Percentiles rank a stretch among this genome's conserved stretches.
Conservation (phyloP, 2,329 filamentous ascomycete genomes). For the Curvularia eragrostidis region DNA sequence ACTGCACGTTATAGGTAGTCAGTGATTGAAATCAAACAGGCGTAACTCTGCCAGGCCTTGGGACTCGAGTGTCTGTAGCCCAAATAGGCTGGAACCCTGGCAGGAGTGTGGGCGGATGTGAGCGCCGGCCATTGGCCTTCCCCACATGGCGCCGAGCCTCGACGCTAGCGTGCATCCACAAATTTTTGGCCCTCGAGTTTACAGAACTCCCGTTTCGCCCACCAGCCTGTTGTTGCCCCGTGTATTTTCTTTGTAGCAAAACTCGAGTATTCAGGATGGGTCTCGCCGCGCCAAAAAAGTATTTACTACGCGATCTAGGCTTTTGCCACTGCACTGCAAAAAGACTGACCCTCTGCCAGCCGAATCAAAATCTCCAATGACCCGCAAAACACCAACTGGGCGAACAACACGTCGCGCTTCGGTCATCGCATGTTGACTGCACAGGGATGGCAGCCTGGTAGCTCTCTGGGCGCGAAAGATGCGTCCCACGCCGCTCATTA, state of each 20-base stretch:
- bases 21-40: slow-evolving; percentile 7
- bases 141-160: slow-evolving; percentile 41
- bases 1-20: slow-evolving; percentile 4
- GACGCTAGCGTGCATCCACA: slow-evolving; percentile 36
- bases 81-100: slow-evolving; percentile 2
- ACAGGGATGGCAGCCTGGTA: slow-evolving; percentile 90
- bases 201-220: slow-evolving; percentile 25
- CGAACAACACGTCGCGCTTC: slow-evolving; percentile 78
- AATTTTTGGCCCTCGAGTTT: slow-evolving; percentile 33
- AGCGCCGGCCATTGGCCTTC: slow-evolving; percentile 9
- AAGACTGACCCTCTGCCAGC: slow-evolving; percentile 48
- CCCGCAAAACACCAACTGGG: slow-evolving; percentile 96
- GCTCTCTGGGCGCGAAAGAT: slow-evolving; percentile 78
- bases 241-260: not conserved
- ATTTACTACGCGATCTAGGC: slow-evolving; percentile 31
- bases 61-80: not conserved
- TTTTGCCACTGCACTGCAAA: not conserved
- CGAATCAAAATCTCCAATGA: slow-evolving; percentile 81
- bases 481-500: slow-evolving; percentile 77
- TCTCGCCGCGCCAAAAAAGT: slow-evolving; percentile 73
- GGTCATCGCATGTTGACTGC: slow-evolving; percentile 87
- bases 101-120: not conserved
- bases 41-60: not conserved
- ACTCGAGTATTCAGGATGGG: slow-evolving; percentile 61
- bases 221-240: slow-evolving; percentile 4